Evolutionary conservation across 75 land plant genomes (phyloP), one percentile per base, ranked within the genome.

Genomic region (Adiantum capillusveneris): DNA sequence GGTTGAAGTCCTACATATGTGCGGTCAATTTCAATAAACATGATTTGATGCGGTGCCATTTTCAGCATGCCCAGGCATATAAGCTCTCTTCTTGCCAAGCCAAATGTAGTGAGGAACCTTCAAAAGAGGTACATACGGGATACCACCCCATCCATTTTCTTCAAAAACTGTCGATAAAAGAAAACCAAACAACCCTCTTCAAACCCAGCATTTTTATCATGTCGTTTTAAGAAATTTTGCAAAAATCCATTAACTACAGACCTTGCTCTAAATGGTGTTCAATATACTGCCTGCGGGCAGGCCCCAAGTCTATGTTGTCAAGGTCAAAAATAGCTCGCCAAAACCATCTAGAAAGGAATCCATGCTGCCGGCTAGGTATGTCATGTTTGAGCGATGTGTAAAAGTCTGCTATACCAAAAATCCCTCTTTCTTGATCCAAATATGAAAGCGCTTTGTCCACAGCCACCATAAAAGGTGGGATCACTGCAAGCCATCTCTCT

Each of bases 241-340:
- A 3, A 22, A 39, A 25, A 20, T 1, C 14, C 22, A 36, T n/a
- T 60, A 9, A 21, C 13, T 22, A 42, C 31, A 18, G 29, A 71
- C 73, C 73, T 42, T 37, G 51, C 44, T 71, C 53, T 31, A 71
- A 44, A 21, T 55, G 29, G 42, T 71, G 68, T 20, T 71, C 73
- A 48, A 71, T 58, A 58, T 57, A 71, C 29, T 56, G 61, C 30
- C 73, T 71, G 18, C 73, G 54, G 26, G 56, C 73, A 25, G 73
- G 62, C 7, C 73, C 73, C 26, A 71, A 51, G 43, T 71, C 73
- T 44, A 71, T 64, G 19, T 53, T 53, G 46, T 71, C 73, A 16
- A 63, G 57, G 57, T 71, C 73, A 56, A 71, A 71, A 20, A 64
- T 51, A 31, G 54, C 53, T 49, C 73, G 57, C 73, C 73, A 71